Evolutionary conservation across 169 alveolate species (phyloP), one percentile per base, ranked within the genome.

Genomic region (Plasmodium cynomolgi): DNA sequence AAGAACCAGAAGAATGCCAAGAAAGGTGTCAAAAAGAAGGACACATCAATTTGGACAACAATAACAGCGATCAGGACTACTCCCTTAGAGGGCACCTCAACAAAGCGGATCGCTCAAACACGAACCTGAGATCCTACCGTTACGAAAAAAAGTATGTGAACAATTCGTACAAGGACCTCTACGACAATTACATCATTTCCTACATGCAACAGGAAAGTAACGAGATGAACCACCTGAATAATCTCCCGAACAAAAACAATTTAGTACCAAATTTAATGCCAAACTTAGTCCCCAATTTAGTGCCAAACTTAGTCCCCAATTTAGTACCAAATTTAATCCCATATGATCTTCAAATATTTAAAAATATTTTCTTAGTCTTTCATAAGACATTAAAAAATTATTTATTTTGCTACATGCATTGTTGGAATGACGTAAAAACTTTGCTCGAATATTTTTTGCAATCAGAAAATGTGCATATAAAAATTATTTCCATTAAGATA

Each of bases 351-450:
- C 95, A 91, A 72, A 82, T 91, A 15, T 91, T 91, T 71, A 91
- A 91, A 47, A 91, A 83, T 82, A 91, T 91, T 5, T 91, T 91
- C 74, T n/a, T 73, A 33, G 92, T 91, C 54, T 91, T 91, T 71
- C 95, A 91, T 26, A 91, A 81, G 62, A 82, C 92, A 0, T 20
- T 91, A 83, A 91, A 91, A 23, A 75, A 75, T 82, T 91, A 91
- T 72, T 29, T 91, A 50, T 91, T 91, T 56, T 82, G 95, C 37
- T 91, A 91, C 33, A 91, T 91, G 91, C 92, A 91, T 82, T 91
- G 95, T 17, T 91, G 95, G 95, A 82, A 81, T 8, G 95, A 91
- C 74, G 92, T 91, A 20, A 91, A 72, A 72, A 83, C 31, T 23
- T 73, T 91, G 31, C 58, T 91, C 11, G 92, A 82, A 15, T 82